Base-by-base conservation (phyloP, 495 filamentous ascomycete genomes). In the Lasiosphaeria ovina region DNA sequence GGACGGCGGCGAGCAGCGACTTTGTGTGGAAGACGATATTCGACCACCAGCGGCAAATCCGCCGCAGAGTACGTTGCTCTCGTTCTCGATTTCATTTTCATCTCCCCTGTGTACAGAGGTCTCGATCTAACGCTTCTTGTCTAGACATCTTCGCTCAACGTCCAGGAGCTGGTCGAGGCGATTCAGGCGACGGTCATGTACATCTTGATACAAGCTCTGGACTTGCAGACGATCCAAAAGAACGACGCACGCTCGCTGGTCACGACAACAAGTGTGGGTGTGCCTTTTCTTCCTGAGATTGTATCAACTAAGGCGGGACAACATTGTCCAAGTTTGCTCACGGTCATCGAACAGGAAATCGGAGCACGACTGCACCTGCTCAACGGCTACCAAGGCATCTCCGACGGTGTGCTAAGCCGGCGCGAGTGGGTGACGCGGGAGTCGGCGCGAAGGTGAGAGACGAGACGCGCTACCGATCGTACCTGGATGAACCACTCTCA, bases 21-120 rank as follows among this genome's bases (percentile, higher is more conserved):
- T 59, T 35, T 32, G 57, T 59, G 36, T 59, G 57, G 57, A 42
- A 11, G 35, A 52, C 45, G 7, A 59, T 59, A 51, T 59, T 42
- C 33, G 32, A 42, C 2, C 38, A 51, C 40, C 47, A 52, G 10
- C 47, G 17, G 35, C 34, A 52, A 11, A 24, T 59, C 4, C n/a
- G 24, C 8, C 3, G n/a, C 8, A 31, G 34, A 7, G 50, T 52
- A 12, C 10, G 24, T 52, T 10, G 14, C 50, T 33, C 38, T 8
- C 16, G 11, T n/a, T 4, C 44, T 47, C 44, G 6, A 3, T 14
- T 2, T 5, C 11, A 4, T 8, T 9, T 45, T 2, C 24, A 24
- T 2, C 24, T 24, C 24, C 24, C 24, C 24, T 47, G 5, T 47
- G 5, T 14, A 47, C 4, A 14, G 44, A 42, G 38, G 3, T 42